A percentile compares a stretch with the other conserved stretches of the same genome.
phyloP scores from a whole-genome alignment of 345 rosid genomes.

The Boechera divaricarpa region DNA sequence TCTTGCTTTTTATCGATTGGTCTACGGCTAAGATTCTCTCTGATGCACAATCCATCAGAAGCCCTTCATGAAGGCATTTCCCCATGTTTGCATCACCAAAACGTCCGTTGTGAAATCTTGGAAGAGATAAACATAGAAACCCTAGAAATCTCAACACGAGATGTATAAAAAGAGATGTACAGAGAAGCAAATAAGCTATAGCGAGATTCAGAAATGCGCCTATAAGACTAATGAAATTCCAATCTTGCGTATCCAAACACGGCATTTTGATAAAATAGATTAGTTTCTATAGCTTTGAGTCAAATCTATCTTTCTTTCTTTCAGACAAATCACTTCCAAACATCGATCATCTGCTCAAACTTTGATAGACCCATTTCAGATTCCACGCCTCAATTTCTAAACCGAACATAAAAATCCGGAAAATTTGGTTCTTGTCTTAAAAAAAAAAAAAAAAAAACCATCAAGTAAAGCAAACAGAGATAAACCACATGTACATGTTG shows the following conservation, averaged over 20 bases:
- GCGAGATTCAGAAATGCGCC: constrained; percentile 68
- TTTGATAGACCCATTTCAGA: not conserved
- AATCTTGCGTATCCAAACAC: constrained; percentile 49
- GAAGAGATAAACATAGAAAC: constrained; percentile 57
- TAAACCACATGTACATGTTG: constrained; percentile 24
- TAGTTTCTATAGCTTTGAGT: not conserved
- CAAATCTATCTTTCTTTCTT: not conserved
- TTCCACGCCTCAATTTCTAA: not conserved
- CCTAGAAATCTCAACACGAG: constrained; percentile 53
- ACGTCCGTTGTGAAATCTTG: constrained; percentile 62
- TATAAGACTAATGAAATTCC: constrained; percentile 57
- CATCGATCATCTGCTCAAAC: not conserved
- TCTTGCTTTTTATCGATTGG: constrained; percentile 47
- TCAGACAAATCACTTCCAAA: not conserved
- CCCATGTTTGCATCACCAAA: constrained; percentile 45
- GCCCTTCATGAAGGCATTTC: constrained; percentile 46
- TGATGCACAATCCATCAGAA: constrained; percentile 41
- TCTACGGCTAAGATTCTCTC: constrained; percentile 55
- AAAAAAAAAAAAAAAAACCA: not conserved
- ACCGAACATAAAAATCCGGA: not conserved
- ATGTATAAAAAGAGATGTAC: constrained; percentile 58
- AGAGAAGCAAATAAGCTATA: constrained; percentile 57
- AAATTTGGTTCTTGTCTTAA: not conserved
- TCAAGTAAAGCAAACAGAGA: not conserved
- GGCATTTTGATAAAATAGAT: constrained; percentile 43